phyloP scores from a whole-genome alignment of 306 rosid genomes.

The Oxytropis ochrocephala region DNA sequence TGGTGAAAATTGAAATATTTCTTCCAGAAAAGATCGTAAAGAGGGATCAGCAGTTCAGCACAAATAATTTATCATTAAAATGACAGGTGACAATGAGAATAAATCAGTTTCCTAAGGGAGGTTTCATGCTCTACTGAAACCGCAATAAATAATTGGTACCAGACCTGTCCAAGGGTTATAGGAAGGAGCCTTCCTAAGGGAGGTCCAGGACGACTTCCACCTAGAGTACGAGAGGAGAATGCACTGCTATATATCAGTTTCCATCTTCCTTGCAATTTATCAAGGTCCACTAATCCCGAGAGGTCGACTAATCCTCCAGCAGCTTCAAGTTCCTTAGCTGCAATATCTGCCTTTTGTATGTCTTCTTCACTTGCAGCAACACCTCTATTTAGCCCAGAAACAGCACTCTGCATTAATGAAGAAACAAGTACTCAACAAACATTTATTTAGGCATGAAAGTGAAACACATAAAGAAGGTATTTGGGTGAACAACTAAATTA shows the following conservation, averaged over 20 bases:
- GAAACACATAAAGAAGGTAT: neutral
- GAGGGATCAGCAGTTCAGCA: neutral
- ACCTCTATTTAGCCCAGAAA: slow-evolving; percentile 93
- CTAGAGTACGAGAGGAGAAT: slow-evolving; percentile 78
- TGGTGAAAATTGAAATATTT: neutral
- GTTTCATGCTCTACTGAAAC: neutral
- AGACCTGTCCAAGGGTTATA: slow-evolving; percentile 87
- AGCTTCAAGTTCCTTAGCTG: slow-evolving; percentile 81
- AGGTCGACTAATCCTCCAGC: slow-evolving; percentile 75
- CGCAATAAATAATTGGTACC: neutral
- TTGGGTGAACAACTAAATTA: too few species aligned
- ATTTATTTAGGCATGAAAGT: neutral
- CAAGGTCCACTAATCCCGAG: slow-evolving; percentile 36
- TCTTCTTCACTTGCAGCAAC: slow-evolving; percentile 85
- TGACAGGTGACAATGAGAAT: neutral
- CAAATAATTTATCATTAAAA: neutral
- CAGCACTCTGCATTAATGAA: slow-evolving; percentile 53
- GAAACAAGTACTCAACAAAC: neutral
- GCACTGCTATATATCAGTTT: slow-evolving; percentile 88
- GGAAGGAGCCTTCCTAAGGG: slow-evolving; percentile 88
- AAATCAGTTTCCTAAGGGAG: neutral
- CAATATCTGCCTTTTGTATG: slow-evolving; percentile 68
- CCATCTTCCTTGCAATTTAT: slow-evolving; percentile 92
- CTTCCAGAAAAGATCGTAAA: neutral
- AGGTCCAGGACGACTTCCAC: slow-evolving; percentile 97